Conservation (phyloP, 371 early-diverging fungal species). For the Phascolomyces articulosus region DNA sequence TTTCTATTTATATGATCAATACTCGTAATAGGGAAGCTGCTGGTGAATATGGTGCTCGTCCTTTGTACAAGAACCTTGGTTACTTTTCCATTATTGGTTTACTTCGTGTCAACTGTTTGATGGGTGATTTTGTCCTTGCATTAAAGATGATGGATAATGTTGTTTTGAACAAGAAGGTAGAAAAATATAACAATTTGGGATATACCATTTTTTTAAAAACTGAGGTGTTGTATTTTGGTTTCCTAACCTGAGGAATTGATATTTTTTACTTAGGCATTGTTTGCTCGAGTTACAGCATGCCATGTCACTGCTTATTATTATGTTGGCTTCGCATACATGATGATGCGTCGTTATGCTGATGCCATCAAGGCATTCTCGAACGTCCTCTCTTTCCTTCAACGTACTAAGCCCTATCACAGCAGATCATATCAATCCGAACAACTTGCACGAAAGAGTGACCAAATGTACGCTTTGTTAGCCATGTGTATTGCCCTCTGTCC, state of each 20-base stretch:
- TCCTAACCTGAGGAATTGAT: too few relatives aligned
- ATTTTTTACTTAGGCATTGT: slow-evolving; percentile 70
- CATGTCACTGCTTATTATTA: slow-evolving; percentile 96
- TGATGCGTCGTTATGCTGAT: slow-evolving; percentile 96
- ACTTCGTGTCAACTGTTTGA: slow-evolving; percentile 91
- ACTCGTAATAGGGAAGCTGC: slow-evolving; percentile 70
- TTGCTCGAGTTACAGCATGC: slow-evolving; percentile 93
- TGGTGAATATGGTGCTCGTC: slow-evolving; percentile 77
- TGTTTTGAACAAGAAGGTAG: slow-evolving; percentile 84
- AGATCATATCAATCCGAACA: slow-evolving; percentile 88
- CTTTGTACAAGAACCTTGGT: slow-evolving; percentile 95
- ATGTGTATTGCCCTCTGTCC: slow-evolving; percentile 92
- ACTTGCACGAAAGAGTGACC: slow-evolving; percentile 89
- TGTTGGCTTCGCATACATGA: slow-evolving; percentile 96
- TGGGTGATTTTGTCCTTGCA: slow-evolving; percentile 94
- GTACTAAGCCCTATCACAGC: slow-evolving; percentile 93
- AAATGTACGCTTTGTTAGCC: slow-evolving; percentile 93
- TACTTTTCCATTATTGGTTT: slow-evolving; percentile 94
- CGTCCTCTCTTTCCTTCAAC: slow-evolving; percentile 86
- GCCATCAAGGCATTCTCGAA: slow-evolving; percentile 93
- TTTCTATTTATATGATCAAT: too few relatives aligned
- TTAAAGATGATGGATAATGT: slow-evolving; percentile 95
- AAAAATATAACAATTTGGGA: too few relatives aligned
- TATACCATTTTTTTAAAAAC: too few relatives aligned
- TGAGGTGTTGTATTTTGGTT: too few relatives aligned